phyloP scores from a whole-genome alignment of 257 asterid species.

The Ilex aquifolium region DNA sequence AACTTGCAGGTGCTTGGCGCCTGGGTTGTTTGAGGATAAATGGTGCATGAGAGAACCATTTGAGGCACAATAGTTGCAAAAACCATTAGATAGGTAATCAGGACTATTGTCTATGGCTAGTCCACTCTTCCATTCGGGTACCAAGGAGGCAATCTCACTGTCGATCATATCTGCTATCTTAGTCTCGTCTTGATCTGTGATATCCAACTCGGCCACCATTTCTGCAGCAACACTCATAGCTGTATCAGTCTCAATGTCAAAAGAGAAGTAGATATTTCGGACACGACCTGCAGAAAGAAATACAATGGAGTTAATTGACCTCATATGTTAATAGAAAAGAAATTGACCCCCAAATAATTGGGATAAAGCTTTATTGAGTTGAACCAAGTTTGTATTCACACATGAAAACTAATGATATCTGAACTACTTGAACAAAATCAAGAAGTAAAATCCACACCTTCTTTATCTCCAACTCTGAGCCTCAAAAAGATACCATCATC shows the following conservation, averaged over 20 bases:
- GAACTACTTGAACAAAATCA: constrained; percentile 3
- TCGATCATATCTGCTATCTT: constrained; percentile 83
- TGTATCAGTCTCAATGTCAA: constrained; percentile 63
- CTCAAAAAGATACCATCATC: constrained; percentile 64
- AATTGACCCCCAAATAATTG: no score
- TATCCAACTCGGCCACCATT: constrained; percentile 86
- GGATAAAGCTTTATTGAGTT: no score
- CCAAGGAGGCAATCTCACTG: constrained; percentile 56
- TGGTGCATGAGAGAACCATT: constrained; percentile 26
- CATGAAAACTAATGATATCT: neutral
- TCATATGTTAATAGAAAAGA: no score
- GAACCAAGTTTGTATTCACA: no score
- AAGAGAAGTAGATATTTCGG: constrained; percentile 79
- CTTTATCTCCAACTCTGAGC: constrained; percentile 79
- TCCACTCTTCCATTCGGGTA: constrained; percentile 71
- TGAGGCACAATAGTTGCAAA: constrained; percentile 44
- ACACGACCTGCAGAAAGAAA: constrained; percentile 51
- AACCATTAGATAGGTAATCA: constrained; percentile 9
- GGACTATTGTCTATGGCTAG: constrained; percentile 33
- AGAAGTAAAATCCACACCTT: constrained; percentile 37
- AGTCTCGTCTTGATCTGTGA: constrained; percentile 72
- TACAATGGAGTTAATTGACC: neutral
- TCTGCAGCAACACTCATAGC: constrained; percentile 75
- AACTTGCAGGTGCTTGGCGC: constrained; percentile 33
- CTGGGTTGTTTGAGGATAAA: constrained; percentile 22